Base-by-base conservation (phyloP, 2,329 filamentous ascomycete species). In the Onygena corvina region DNA sequence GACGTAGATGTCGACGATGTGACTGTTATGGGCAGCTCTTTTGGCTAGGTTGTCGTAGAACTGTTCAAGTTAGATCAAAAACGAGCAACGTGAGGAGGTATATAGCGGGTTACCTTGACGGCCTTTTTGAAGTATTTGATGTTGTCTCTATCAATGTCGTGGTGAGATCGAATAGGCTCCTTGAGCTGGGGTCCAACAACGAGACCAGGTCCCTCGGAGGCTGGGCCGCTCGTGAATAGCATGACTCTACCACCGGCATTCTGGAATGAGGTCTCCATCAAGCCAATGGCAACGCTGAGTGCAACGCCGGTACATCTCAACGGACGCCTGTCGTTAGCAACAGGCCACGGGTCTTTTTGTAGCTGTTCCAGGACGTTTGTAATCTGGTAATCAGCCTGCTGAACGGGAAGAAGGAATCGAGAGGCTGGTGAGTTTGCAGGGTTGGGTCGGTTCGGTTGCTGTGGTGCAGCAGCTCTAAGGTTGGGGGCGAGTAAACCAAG, bases 41-140 rank as follows among this genome's bases (percentile, higher is more conserved):
- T 96, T 96, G 3, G 92, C 89, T 36, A 98, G 77, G 55, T 80
- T 84, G 54, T 98, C 92, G 65, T 96, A 98, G 67, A 95, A 96
- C 81, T 89, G 63, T 6, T 16, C 11, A n/a, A 5, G 34, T 65
- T 51, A 65, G 58, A 23, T 18, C 7, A 14, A 9, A n/a, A n/a
- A 30, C 52, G n/a, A 49, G 29, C 30, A n/a, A 18, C n/a, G 18
- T 9, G 8, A 18, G 16, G 34, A 47, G n/a, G 14, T 14, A 29
- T 12, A 18, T 9, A 27, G 16, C 11, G 35, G 46, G 23, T 18
- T 67, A 87, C 84, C 80, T 96, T 98, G 46, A 95, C 70, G 18
- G 92, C 92, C 71, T 98, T 98, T 76, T 98, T 98, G 72, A 94
- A 96, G 71, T 96, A 95, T 69, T 98, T 98, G 71, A 94, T 94